Evolutionary conservation across 306 rosid genomes (phyloP), one percentile per base, ranked within the genome.

Genomic region (Lotus japonicus): DNA sequence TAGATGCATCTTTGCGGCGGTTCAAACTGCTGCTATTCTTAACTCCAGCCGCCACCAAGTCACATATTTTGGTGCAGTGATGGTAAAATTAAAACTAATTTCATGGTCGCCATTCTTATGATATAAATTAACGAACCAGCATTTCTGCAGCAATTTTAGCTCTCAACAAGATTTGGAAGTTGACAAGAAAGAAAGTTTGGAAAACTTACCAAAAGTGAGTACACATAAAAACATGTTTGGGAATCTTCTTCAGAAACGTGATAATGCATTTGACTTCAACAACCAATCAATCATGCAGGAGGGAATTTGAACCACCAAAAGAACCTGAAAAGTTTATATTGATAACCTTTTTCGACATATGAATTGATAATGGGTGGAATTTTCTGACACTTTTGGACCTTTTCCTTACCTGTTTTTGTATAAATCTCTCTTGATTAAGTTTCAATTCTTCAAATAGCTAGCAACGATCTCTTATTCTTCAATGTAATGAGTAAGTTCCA

Each of bases 261-360:
- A 71, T 53, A 19, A 70, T 63, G 55, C 73, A 64, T 80, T 80
- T 74, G 80, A 80, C 80, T 70, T 64, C 65, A 74, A 74, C 70
- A 74, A 74, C 80, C 54, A 19, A 33, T 69, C 77, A 75, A 80
- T 80, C 77, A 80, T 43, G 26, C 46, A 18, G 21, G 64, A 64
- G 43, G 55, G 80, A 74, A 74, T 74, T 52, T 77, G 77, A 71
- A 77, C 58, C 11, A 64, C 68, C 42, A 71, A n/a, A n/a, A 56
- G 48, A 46, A 18, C 31, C 62, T 64, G 42, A 45, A 77, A 77
- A 77, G 74, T 58, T 71, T 15, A 48, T 62, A 57, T 58, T 71
- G 16, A 71, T 71, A 71, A 69, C 35, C 15, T 49, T 55, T 73
- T 35, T 64, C 26, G 23, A 46, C 69, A 64, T 5, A 41, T 56